Evolutionary conservation across 169 alveolate species (phyloP).

Genomic region (Perkinsus chesapeaki): DNA sequence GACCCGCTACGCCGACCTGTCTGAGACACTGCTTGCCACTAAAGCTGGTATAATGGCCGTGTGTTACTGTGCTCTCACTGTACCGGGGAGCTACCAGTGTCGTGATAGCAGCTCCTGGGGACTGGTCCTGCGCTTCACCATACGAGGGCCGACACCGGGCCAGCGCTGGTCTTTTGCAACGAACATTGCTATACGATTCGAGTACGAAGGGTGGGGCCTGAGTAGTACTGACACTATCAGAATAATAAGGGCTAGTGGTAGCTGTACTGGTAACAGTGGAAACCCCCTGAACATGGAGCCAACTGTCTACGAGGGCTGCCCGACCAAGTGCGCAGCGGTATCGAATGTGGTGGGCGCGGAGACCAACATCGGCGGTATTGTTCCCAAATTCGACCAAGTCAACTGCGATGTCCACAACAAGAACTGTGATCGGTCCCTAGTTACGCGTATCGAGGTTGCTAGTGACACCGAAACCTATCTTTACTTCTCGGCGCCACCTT

Average conservation of each 20-base stretch:
- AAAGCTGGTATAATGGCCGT: slow-evolving; percentile 14
- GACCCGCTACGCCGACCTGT: neutral
- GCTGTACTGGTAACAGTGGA: slow-evolving; percentile 11
- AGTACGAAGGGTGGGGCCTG: slow-evolving; percentile 9
- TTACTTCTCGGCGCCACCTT: neutral
- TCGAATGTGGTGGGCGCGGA: neutral
- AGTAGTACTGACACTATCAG: neutral
- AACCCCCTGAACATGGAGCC: slow-evolving; percentile 4
- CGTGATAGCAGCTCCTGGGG: neutral
- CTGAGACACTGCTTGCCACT: neutral
- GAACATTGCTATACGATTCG: neutral
- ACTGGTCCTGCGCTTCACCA: neutral
- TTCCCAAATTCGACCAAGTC: neutral
- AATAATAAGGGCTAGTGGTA: neutral
- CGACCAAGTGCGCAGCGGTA: neutral
- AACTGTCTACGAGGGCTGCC: neutral
- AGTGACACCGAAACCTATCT: slow-evolving; percentile 10
- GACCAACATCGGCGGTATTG: neutral
- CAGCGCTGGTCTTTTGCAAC: slow-evolving; percentile 9
- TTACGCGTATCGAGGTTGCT: neutral
- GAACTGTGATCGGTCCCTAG: neutral
- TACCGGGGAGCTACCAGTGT: neutral
- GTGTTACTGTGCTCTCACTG: slow-evolving; percentile 9
- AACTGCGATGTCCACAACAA: neutral
- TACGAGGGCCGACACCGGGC: slow-evolving; percentile 7